A percentile compares a stretch with the other conserved stretches of the same genome.
phyloP scores from a whole-genome alignment of 257 asterid genomes.

The Verbascum thapsus region DNA sequence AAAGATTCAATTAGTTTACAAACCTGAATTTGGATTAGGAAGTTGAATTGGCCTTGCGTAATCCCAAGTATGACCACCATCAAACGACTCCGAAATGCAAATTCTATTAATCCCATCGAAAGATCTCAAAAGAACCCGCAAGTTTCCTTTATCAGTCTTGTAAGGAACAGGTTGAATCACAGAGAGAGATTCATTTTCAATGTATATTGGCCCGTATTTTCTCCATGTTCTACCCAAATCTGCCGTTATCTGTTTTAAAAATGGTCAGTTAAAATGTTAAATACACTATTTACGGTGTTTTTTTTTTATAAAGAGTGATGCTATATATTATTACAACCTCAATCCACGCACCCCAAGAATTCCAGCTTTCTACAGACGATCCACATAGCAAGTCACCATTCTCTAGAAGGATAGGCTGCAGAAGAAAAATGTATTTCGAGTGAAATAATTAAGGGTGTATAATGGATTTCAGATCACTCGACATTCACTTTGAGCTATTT shows the following conservation, averaged over 20 bases:
- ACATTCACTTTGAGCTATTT: too few species aligned
- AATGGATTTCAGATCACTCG: too few species aligned
- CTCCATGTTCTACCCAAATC: slow-evolving; percentile 86
- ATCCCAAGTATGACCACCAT: slow-evolving; percentile 89
- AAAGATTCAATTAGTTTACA: background rate
- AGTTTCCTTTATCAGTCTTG: slow-evolving; percentile 68
- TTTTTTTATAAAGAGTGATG: slow-evolving; percentile 7
- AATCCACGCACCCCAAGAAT: slow-evolving; percentile 99
- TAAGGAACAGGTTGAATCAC: slow-evolving; percentile 96
- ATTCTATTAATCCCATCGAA: slow-evolving; percentile 57
- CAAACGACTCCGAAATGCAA: slow-evolving; percentile 84
- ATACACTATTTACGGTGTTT: too few species aligned
- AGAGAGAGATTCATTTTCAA: slow-evolving; percentile 54
- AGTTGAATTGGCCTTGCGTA: slow-evolving; percentile 71
- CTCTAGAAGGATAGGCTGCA: slow-evolving; percentile 83
- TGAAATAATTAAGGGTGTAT: too few species aligned
- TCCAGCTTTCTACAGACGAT: slow-evolving; percentile 99
- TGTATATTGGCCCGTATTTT: slow-evolving; percentile 87
- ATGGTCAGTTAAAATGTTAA: background rate
- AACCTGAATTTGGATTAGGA: slow-evolving; percentile 99
- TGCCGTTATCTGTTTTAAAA: slow-evolving; percentile 59
- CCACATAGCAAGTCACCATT: slow-evolving; percentile 92
- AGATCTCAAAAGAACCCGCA: slow-evolving; percentile 82
- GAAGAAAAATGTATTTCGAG: slow-evolving; percentile 15
- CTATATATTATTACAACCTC: slow-evolving; percentile 53